These are phyloP conservation scores for Jimgerdemannia lactiflua DNA, from an alignment of 192 early-diverging fungal species.

Conservation along the genomic window DNA sequence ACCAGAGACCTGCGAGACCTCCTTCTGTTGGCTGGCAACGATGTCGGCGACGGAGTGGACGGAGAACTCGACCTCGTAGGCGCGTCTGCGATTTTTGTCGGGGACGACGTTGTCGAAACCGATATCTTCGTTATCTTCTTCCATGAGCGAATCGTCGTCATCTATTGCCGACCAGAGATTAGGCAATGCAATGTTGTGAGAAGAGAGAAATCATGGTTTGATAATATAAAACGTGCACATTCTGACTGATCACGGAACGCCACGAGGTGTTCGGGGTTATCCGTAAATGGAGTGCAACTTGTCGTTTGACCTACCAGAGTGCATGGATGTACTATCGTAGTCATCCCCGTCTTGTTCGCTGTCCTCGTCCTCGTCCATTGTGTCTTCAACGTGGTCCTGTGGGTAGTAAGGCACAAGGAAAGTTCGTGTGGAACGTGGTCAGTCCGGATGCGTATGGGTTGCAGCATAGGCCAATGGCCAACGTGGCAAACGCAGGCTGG, in stretches of 20 bases:
- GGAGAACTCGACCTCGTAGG: conserved; percentile 75
- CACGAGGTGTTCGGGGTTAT: too few relatives aligned
- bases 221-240: background rate
- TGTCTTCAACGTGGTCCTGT: conserved; percentile 20
- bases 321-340: conserved; percentile 10
- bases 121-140: conserved; percentile 53
- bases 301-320: conserved; percentile 14
- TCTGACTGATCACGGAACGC: background rate
- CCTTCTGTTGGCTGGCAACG: conserved; percentile 54
- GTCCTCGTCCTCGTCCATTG: conserved; percentile 25
- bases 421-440: too few relatives aligned
- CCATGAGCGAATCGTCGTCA: conserved; percentile 29
- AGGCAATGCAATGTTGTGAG: conserved; percentile 1
- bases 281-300: background rate
- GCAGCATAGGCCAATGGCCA: too few relatives aligned
- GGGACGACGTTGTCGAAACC: conserved; percentile 57
- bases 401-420: background rate
- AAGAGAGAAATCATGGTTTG: conserved; percentile 4
- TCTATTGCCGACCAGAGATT: conserved; percentile 14
- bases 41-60: conserved; percentile 64
- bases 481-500: too few relatives aligned
- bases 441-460: too few relatives aligned
- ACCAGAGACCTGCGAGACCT: conserved; percentile 67
- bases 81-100: conserved; percentile 55
- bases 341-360: conserved; percentile 14